phyloP scores from a whole-genome alignment of 176 grass and related monocot species.

The Lolium rigidum region DNA sequence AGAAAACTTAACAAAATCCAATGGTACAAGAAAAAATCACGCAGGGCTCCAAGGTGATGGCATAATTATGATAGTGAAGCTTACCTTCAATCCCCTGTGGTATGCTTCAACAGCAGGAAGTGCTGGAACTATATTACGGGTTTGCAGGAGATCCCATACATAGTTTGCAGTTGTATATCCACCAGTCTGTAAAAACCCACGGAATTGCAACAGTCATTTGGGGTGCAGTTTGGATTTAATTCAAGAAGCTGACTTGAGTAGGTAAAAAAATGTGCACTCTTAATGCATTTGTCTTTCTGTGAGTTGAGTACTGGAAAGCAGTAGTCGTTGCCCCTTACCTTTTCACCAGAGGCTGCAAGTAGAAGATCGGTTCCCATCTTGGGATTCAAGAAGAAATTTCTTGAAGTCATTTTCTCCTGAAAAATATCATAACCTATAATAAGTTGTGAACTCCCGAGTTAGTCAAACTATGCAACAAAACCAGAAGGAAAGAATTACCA shows the following conservation, averaged over 20 bases:
- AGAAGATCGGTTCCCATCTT: slow-evolving; percentile 90
- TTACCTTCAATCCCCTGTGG: slow-evolving; percentile 90
- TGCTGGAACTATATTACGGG: slow-evolving; percentile 59
- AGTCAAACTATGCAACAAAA: slow-evolving; percentile 33
- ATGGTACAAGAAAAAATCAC: background rate
- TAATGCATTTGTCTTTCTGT: slow-evolving; percentile 17
- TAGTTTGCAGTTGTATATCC: slow-evolving; percentile 95
- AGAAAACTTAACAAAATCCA: slow-evolving; percentile 7
- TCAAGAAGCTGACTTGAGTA: slow-evolving; percentile 6
- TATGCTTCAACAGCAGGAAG: slow-evolving; percentile 92
- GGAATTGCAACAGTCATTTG: slow-evolving; percentile 17
- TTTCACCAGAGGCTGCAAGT: slow-evolving; percentile 84
- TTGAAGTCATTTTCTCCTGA: slow-evolving; percentile 82
- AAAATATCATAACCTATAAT: slow-evolving; percentile 43
- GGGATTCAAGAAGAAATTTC: slow-evolving; percentile 82
- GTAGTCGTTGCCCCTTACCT: slow-evolving; percentile 47
- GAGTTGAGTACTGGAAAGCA: slow-evolving; percentile 20
- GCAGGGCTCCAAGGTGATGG: slow-evolving; percentile 22
- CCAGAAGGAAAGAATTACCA: slow-evolving; percentile 62
- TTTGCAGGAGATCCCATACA: slow-evolving; percentile 91
- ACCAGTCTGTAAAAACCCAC: slow-evolving; percentile 67
- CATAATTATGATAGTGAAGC: slow-evolving; percentile 18
- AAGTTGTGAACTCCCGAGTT: slow-evolving; percentile 35
- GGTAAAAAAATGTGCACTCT: slow-evolving; percentile 30
- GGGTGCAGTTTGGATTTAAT: slow-evolving; percentile 11